Conservation (phyloP, 208 protist genomes). For the Jaenimonas drosophilae region DNA sequence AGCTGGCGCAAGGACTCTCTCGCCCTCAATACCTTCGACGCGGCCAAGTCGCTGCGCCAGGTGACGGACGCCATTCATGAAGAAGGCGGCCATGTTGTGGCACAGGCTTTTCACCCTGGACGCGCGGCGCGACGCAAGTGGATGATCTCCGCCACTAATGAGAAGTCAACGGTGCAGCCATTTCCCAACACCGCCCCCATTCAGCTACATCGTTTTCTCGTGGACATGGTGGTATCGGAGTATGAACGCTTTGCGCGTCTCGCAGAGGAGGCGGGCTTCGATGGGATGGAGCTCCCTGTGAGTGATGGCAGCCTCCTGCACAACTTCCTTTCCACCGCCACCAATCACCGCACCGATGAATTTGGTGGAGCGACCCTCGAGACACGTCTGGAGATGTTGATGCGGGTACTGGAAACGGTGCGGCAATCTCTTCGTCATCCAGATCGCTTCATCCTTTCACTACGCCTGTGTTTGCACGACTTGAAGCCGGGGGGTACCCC, state of each 20-base stretch:
- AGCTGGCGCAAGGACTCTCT: constrained; percentile 71
- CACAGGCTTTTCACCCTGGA: constrained; percentile 90
- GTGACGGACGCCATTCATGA: constrained; percentile 85
- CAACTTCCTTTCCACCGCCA: constrained; percentile 84
- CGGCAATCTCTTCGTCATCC: constrained; percentile 23
- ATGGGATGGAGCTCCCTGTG: constrained; percentile 92
- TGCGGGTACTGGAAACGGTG: constrained; percentile 78
- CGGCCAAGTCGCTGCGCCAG: constrained; percentile 46
- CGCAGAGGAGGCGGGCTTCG: constrained; percentile 91
- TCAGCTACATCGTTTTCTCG: constrained; percentile 32
- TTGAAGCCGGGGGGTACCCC: constrained; percentile 66
- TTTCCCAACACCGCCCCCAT: constrained; percentile 35
- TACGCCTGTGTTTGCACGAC: constrained; percentile 90
- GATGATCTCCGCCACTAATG: constrained; percentile 44
- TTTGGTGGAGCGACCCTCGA: constrained; percentile 80
- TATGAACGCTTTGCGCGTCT: constrained; percentile 79
- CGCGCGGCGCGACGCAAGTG: constrained; percentile 51
- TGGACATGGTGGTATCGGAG: constrained; percentile 81
- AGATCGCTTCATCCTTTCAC: constrained; percentile 84
- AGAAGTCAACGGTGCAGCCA: constrained; percentile 54
- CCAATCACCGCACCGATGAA: constrained; percentile 83
- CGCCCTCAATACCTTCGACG: constrained; percentile 61
- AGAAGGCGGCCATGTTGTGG: constrained; percentile 81
- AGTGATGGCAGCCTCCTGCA: constrained; percentile 92
- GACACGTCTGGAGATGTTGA: constrained; percentile 69